These are phyloP conservation scores for Trypanosoma congolense DNA, from an alignment of 208 protist genomes.

Conservation along the genomic window DNA sequence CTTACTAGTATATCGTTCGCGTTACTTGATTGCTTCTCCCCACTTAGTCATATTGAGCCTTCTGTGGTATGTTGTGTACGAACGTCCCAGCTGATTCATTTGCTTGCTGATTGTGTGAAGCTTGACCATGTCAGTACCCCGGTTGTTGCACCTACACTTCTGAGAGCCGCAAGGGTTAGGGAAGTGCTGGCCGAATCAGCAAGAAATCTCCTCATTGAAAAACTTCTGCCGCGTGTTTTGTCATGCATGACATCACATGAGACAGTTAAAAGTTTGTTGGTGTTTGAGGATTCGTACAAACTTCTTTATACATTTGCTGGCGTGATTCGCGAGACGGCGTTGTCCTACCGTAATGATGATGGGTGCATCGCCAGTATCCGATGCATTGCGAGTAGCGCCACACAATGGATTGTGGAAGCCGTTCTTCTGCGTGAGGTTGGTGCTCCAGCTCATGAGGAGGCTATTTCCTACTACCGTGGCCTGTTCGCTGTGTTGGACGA, in stretches of 20 bases:
- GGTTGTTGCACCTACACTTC: conserved; percentile 31
- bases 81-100: conserved; percentile 70
- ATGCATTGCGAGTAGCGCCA: conserved; percentile 44
- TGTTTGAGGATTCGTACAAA: conserved; percentile 16
- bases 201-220: conserved; percentile 21
- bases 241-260: conserved; percentile 13
- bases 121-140: conserved; percentile 23
- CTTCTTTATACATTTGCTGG: conserved; percentile 58
- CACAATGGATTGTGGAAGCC: conserved; percentile 32
- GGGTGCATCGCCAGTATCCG: conserved; percentile 39
- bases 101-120: conserved; percentile 34
- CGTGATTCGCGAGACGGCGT: conserved; percentile 44
- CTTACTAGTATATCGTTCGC: conserved; percentile 15
- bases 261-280: conserved; percentile 13
- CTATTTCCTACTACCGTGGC: conserved; percentile 37
- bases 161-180: conserved; percentile 27
- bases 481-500: conserved; percentile 74
- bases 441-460: conserved; percentile 25
- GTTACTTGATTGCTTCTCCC: conserved; percentile 60
- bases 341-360: conserved; percentile 1
- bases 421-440: conserved; percentile 39
- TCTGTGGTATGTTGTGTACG: conserved; percentile 53
- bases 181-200: conserved; percentile 27
- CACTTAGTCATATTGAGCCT: conserved; percentile 41
- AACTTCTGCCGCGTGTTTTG: conserved; percentile 38